Evolutionary conservation across 192 early-diverging fungal genomes (phyloP), one percentile per base, ranked within the genome.

Genomic region (Entomortierella beljakovae): DNA sequence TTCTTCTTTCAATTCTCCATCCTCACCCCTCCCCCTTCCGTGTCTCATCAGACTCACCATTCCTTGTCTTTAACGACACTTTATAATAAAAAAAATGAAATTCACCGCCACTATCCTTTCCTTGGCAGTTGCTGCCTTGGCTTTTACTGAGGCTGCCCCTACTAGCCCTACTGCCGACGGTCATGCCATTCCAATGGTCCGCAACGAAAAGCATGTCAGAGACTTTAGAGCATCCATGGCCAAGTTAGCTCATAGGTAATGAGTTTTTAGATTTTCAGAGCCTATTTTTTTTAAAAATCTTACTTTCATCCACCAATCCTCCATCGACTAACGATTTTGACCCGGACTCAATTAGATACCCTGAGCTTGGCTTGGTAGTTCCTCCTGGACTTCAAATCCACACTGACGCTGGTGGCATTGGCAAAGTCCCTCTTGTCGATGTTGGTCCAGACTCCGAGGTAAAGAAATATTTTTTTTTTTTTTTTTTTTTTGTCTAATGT

Each of bases 371-470:
- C 9, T 28, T 59, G 35, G 25, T 20, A 3, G 16, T 11, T 29
- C 34, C 22, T 31, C 15, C 37, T 13, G 37, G 7, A 9, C 7
- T 11, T 20, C 3, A 42, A 1, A 61, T 20, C 60, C 34, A 28
- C 11, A 18, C 1, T 26, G 7, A 31, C 22, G 60, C 60, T 49
- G 60, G 13, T 16, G 29, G 25, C 6, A 25, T 11, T 42, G 60
- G 60, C 28, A 50, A 31, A 29, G 60, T 61, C 23, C 69, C 73
- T 40, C 61, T 82, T 35, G 57, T 54, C 42, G 81, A 82, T 63
- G 73, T 69, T 35, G 62, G 61, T 13, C 7, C 62, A 49, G 86
- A 88, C 48, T 33, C 71, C 32, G 73, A 91, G 82, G 57, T 59
- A 59, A 31, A 18, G 22, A 13, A 31, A 42, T 31, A 5, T 23